A percentile compares a stretch with the other conserved stretches of the same genome.
phyloP scores from a whole-genome alignment of 192 early-diverging fungal genomes.

The Podila verticillata region DNA sequence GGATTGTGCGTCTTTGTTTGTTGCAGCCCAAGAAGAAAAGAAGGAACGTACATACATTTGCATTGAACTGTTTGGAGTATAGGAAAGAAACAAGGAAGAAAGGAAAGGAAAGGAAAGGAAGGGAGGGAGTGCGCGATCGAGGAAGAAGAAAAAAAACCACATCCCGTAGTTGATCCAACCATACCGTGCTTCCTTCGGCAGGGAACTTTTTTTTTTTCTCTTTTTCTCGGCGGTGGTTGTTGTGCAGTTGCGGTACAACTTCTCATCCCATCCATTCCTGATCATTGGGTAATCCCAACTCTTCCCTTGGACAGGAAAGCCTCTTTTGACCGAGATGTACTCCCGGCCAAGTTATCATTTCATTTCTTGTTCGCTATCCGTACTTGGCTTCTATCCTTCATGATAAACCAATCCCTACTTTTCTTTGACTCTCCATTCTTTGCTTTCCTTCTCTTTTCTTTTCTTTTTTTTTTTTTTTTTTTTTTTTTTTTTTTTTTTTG shows the following conservation, averaged over 20 bases:
- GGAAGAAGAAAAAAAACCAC: not conserved
- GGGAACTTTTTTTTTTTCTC: too few species aligned
- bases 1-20: too few species aligned
- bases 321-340: not conserved
- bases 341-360: too few species aligned
- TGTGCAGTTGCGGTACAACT: too few species aligned
- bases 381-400: too few species aligned
- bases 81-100: too few species aligned
- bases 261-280: not conserved
- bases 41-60: not conserved
- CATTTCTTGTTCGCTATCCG: too few species aligned
- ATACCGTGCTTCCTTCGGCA: too few species aligned
- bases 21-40: too few species aligned
- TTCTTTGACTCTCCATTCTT: not conserved
- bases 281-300: not conserved
- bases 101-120: too few species aligned
- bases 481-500: not conserved
- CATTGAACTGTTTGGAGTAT: conserved; percentile 6
- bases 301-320: not conserved
- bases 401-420: not conserved
- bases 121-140: not conserved
- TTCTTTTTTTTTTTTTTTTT: not conserved
- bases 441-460: not conserved
- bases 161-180: too few species aligned
- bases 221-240: too few species aligned